Evolutionary conservation across 306 rosid species (phyloP), one percentile per base, ranked within the genome.

Genomic region (Cyclanthera cordifolia): DNA sequence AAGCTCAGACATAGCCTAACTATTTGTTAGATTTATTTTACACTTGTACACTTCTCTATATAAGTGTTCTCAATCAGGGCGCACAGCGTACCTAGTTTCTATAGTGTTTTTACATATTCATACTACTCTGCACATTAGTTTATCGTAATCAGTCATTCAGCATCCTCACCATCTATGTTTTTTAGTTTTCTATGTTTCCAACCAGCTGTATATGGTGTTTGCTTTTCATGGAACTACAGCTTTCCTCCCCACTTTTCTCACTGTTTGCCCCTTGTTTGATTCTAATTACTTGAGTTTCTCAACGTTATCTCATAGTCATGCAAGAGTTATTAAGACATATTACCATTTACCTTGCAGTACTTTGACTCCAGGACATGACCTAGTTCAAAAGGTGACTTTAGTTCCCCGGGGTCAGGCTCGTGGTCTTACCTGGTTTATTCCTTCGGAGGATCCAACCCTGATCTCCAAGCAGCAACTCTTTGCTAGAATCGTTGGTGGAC

Each of bases 361-460:
- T 61, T 82, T 93, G 88, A 93, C 96, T 76, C 96, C 99, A 15
- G 99, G 96, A 72, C 99, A 93, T 25, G 99, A 93, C 77, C 74
- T 96, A 13, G 95, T 93, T 16, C 96, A 93, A 74, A 90, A 93
- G 69, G 99, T 93, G 61, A 90, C 99, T 55, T 75, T 93, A 19
- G 77, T 93, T 76, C 99, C 99, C 23, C 94, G 99, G 5, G 96
- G 99, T 74, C 99, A 90, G 78, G 99, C 99, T 41, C 91, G 96
- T 32, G 99, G 99, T 76, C 96, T 93, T 50, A 93, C 99, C 21
- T 90, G 96, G 99, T 90, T 93, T 79, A 93, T 93, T 80, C 99
- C 99, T 56, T 71, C 88, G 0, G 99, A 93, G 41, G 98, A 93
- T 74, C 99, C 96, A 13, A 89, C 99, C 70, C 79, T 93, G 57